Evolutionary conservation across 2,329 filamentous ascomycete genomes (phyloP).

Genomic region (Aureobasidium subglaciale): DNA sequence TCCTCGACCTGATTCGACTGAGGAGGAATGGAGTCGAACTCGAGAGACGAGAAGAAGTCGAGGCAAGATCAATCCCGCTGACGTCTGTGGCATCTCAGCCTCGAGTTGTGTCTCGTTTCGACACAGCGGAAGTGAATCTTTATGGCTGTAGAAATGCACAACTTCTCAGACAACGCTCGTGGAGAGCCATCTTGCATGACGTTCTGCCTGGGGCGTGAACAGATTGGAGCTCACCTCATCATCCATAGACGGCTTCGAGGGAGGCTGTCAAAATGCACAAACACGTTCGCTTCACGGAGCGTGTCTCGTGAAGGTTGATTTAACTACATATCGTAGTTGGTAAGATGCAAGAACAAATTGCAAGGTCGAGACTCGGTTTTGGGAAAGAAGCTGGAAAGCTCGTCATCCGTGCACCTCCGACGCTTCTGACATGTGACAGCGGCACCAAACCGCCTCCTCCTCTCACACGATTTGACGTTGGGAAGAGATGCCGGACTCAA

Average conservation of each 20-base stretch:
- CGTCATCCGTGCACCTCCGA: not conserved
- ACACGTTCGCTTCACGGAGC: too few species aligned
- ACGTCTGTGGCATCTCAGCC: not conserved
- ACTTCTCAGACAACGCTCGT: not conserved
- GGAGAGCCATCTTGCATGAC: not conserved
- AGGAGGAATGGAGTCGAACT: not conserved
- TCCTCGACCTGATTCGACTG: not conserved
- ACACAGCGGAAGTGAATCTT: not conserved
- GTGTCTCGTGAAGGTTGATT: too few species aligned
- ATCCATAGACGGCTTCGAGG: too few species aligned
- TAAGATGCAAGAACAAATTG: too few species aligned
- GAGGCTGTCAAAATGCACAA: too few species aligned
- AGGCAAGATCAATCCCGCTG: not conserved
- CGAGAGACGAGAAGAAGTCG: not conserved
- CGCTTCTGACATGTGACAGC: constrained; percentile 1
- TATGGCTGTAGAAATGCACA: too few species aligned
- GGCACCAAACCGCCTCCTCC: not conserved
- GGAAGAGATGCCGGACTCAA: not conserved
- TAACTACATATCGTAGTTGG: too few species aligned
- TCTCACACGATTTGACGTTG: not conserved
- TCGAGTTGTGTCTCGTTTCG: not conserved
- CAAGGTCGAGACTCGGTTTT: too few species aligned
- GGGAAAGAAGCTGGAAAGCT: too few species aligned
- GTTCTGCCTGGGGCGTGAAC: too few species aligned
- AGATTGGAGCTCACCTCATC: too few species aligned